These are phyloP conservation scores for Cercospora zeina DNA, from an alignment of 2,329 filamentous ascomycete genomes.

Conservation along the genomic window DNA sequence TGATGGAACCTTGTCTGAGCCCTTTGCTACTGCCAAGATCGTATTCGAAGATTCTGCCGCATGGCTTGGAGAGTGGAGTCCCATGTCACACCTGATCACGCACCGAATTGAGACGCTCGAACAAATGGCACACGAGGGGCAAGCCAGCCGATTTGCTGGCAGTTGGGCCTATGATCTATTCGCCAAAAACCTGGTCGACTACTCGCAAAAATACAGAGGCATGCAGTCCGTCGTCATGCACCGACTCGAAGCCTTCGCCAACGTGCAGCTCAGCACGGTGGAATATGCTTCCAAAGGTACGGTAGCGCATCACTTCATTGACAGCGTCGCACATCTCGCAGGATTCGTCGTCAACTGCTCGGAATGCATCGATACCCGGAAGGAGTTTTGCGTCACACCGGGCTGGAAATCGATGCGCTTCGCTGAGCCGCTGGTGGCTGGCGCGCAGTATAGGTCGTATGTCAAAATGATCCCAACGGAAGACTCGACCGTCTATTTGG, in stretches of 20 bases:
- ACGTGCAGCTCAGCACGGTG: slow-evolving; percentile 23
- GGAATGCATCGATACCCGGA: slow-evolving; percentile 34
- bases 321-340: slow-evolving; percentile 36
- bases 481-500: slow-evolving; percentile 33
- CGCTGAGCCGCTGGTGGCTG: slow-evolving; percentile 34
- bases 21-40: slow-evolving; percentile 32
- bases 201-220: slow-evolving; percentile 21
- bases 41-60: slow-evolving; percentile 32
- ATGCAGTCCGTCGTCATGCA: slow-evolving; percentile 31
- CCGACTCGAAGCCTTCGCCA: slow-evolving; percentile 41
- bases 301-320: slow-evolving; percentile 44
- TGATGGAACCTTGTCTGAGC: not conserved
- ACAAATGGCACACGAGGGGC: slow-evolving; percentile 34
- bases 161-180: slow-evolving; percentile 39
- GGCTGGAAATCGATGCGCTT: slow-evolving; percentile 39
- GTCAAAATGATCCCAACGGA: slow-evolving; percentile 34
- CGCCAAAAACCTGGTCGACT: slow-evolving; percentile 24
- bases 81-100: slow-evolving; percentile 35
- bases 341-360: slow-evolving; percentile 42
- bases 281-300: slow-evolving; percentile 24
- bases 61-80: slow-evolving; percentile 33
- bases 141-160: slow-evolving; percentile 30
- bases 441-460: slow-evolving; percentile 40
- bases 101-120: slow-evolving; percentile 36
- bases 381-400: slow-evolving; percentile 42